These are phyloP conservation scores for Fusarium proliferatum DNA, from an alignment of 2,329 filamentous ascomycete species.

Conservation along the genomic window DNA sequence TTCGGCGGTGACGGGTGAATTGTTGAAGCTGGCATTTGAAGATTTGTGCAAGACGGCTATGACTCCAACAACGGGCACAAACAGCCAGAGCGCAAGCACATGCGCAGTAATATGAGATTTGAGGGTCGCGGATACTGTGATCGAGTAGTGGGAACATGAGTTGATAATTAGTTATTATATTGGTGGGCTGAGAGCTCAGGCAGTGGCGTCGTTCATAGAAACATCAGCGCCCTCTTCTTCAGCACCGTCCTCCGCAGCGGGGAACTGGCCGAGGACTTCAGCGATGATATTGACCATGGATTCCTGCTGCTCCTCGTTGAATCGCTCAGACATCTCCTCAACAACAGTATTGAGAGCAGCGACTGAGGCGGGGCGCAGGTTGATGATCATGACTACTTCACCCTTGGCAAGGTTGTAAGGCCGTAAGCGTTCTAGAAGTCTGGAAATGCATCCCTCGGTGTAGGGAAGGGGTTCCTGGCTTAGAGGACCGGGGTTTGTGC, in stretches of 20 bases:
- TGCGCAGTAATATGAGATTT: slow-evolving; percentile 61
- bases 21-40: slow-evolving; percentile 67
- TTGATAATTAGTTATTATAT: slow-evolving; percentile 1
- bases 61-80: slow-evolving; percentile 57
- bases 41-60: slow-evolving; percentile 69
- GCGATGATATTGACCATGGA: slow-evolving; percentile 67
- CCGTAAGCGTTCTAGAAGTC: slow-evolving; percentile 65
- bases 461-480: slow-evolving; percentile 66
- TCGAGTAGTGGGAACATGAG: not conserved
- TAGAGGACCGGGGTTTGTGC: slow-evolving; percentile 65
- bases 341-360: slow-evolving; percentile 71
- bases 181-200: slow-evolving; percentile 31
- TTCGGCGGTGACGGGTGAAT: slow-evolving; percentile 69
- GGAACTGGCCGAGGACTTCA: slow-evolving; percentile 67
- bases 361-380: slow-evolving; percentile 68
- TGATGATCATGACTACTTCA: slow-evolving; percentile 75
- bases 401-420: slow-evolving; percentile 73
- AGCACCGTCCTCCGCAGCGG: slow-evolving; percentile 42
- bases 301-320: slow-evolving; percentile 67
- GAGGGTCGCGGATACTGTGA: not conserved
- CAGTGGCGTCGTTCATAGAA: slow-evolving; percentile 53
- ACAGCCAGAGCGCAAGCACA: slow-evolving; percentile 66
- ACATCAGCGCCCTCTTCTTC: slow-evolving; percentile 48
- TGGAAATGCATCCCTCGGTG: slow-evolving; percentile 61
- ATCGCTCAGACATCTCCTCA: slow-evolving; percentile 72